Conservation (phyloP, 805 yeast genomes). For the Saccharomycopsis amapae region DNA sequence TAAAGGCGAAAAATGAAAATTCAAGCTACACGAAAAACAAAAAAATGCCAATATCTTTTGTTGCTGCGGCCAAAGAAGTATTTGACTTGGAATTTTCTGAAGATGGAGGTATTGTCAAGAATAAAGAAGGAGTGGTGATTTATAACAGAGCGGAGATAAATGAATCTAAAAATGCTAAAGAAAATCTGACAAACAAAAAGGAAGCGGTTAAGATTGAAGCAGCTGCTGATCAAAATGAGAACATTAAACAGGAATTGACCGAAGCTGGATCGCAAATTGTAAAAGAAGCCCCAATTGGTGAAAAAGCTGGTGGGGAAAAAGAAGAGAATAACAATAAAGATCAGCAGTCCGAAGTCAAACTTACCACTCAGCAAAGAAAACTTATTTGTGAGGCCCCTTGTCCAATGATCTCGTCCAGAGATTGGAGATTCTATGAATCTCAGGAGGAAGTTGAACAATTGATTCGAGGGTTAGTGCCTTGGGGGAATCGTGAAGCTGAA, state of each 20-base stretch:
- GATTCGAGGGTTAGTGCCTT: constrained; percentile 60
- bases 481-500: constrained; percentile 67
- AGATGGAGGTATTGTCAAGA: constrained; percentile 4
- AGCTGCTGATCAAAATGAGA: not conserved
- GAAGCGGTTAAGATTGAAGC: not conserved
- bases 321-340: too few species aligned
- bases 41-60: constrained; percentile 12
- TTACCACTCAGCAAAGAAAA: constrained; percentile 42
- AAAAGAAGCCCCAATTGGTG: too few species aligned
- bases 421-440: constrained; percentile 69
- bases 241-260: too few species aligned
- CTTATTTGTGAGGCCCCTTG: constrained; percentile 59
- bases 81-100: constrained; percentile 29
- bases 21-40: not conserved
- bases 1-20: not conserved
- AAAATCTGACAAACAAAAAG: constrained; percentile 21
- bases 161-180: constrained; percentile 19
- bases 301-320: too few species aligned
- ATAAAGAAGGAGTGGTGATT: constrained; percentile 7
- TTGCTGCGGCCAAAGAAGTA: constrained; percentile 27
- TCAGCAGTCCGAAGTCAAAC: not conserved
- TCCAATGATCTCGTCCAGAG: constrained; percentile 41
- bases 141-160: not conserved
- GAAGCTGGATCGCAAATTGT: too few species aligned
- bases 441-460: constrained; percentile 50